These are phyloP conservation scores for Xylariaceae sp. DNA, from an alignment of 2,329 filamentous ascomycete genomes.

Conservation along the genomic window DNA sequence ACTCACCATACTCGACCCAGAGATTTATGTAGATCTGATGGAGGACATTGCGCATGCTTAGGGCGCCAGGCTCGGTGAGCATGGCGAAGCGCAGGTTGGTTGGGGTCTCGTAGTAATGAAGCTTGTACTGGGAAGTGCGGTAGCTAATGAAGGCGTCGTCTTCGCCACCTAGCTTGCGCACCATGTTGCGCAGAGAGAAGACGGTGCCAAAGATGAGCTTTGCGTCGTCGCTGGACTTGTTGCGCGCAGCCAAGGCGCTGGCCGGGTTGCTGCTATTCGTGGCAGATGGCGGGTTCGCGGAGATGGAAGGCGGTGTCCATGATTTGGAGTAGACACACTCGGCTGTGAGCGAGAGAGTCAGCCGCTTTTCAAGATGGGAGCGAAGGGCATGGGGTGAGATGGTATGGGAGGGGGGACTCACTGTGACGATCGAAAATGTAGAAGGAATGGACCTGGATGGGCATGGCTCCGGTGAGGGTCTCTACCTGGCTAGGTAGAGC, in stretches of 20 bases:
- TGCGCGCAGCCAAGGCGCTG: conserved; percentile 4
- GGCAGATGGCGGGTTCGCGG: conserved; percentile 22
- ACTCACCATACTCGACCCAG: conserved; percentile 87
- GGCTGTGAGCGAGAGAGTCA: conserved; percentile 47
- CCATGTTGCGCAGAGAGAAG: conserved; percentile 95
- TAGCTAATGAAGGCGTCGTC: conserved; percentile 95
- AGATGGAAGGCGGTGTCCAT: conserved; percentile 55
- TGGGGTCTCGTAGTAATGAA: conserved; percentile 98
- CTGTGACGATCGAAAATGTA: conserved; percentile 99
- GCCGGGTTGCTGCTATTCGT: conserved; percentile 26
- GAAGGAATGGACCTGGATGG: conserved; percentile 77
- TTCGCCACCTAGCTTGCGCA: conserved; percentile 85
- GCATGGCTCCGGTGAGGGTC: conserved; percentile 54
- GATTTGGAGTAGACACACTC: conserved; percentile 95
- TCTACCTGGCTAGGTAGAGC: conserved; percentile 15
- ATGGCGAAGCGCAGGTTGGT: conserved; percentile 95
- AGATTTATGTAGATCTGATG: conserved; percentile 99
- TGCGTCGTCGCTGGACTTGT: conserved; percentile 64
- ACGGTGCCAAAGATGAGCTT: conserved; percentile 97
- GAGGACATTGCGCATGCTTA: conserved; percentile 88
- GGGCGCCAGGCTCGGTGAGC: conserved; percentile 83
- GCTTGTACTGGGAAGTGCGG: conserved; percentile 90
- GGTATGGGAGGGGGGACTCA: conserved; percentile 38
- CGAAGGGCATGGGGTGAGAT: background rate
- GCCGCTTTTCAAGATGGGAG: conserved; percentile 12